Evolutionary conservation across 495 filamentous ascomycete genomes (phyloP).

Genomic region (Pyrenula massariospora): DNA sequence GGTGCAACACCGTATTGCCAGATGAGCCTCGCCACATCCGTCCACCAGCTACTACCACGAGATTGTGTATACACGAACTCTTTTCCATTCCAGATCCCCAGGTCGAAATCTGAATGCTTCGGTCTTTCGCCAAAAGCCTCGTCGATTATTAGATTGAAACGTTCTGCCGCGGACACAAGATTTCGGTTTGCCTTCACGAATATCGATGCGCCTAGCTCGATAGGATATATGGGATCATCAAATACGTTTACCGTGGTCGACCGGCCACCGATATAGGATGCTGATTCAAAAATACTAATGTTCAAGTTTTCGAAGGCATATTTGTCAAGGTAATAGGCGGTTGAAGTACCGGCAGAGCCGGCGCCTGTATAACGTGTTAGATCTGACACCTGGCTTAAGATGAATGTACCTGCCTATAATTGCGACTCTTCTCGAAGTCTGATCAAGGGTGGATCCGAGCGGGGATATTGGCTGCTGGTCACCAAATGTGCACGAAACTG

Average conservation of each 20-base stretch:
- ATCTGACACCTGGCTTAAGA: neutral
- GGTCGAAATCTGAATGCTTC: conserved; percentile 26
- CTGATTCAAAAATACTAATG: conserved; percentile 83
- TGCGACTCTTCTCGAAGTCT: conserved; percentile 31
- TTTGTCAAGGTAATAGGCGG: conserved; percentile 70
- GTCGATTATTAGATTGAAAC: conserved; percentile 51
- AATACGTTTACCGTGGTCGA: conserved; percentile 81
- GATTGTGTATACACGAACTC: conserved; percentile 58
- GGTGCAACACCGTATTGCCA: conserved; percentile 82
- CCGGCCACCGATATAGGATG: conserved; percentile 70
- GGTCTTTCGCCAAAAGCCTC: conserved; percentile 18
- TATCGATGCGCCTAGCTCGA: conserved; percentile 86
- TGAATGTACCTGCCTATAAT: conserved; percentile 27
- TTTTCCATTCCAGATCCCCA: conserved; percentile 83
- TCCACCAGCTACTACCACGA: conserved; percentile 52
- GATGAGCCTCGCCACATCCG: conserved; percentile 64
- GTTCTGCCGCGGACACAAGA: conserved; percentile 59
- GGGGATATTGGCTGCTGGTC: no score
- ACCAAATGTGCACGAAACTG: no score
- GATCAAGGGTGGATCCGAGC: no score
- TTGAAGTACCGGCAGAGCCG: conserved; percentile 76
- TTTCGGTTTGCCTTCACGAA: conserved; percentile 84
- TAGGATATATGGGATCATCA: conserved; percentile 51
- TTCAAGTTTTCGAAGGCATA: conserved; percentile 54
- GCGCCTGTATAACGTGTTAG: conserved; percentile 48